Conservation (phyloP, 1,139 yeast species). For the Candida tunisiensis region DNA sequence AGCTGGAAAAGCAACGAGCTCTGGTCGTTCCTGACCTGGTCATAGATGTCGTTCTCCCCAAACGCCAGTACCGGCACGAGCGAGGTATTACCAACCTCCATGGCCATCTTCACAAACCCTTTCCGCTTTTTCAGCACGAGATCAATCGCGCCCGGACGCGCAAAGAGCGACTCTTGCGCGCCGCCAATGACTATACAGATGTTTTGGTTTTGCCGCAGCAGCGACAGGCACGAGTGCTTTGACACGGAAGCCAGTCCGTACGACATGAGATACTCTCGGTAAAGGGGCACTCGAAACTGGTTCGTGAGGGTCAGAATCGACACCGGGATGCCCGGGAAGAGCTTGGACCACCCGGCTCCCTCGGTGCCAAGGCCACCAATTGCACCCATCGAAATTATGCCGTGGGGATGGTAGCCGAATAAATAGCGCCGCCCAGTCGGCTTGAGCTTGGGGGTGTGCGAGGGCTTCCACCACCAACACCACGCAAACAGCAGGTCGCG, state of each 20-base stretch:
- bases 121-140: slow-evolving; percentile 63
- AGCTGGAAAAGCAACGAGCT: slow-evolving; percentile 35
- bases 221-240: slow-evolving; percentile 47
- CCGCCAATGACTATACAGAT: slow-evolving; percentile 91
- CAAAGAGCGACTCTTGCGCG: slow-evolving; percentile 74
- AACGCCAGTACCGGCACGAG: slow-evolving; percentile 84
- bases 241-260: slow-evolving; percentile 82
- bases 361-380: slow-evolving; percentile 79
- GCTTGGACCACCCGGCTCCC: slow-evolving; percentile 45
- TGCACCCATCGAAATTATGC: slow-evolving; percentile 86
- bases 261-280: slow-evolving; percentile 69
- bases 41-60: slow-evolving; percentile 72
- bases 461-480: slow-evolving; percentile 4
- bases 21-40: slow-evolving; percentile 38
- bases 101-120: slow-evolving; percentile 80
- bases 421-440: slow-evolving; percentile 36
- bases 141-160: slow-evolving; percentile 41
- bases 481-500: slow-evolving; percentile 1
- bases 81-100: slow-evolving; percentile 59
- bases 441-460: slow-evolving; percentile 33
- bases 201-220: slow-evolving; percentile 45
- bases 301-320: slow-evolving; percentile 69
- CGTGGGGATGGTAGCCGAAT: slow-evolving; percentile 95
- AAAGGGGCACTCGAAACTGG: slow-evolving; percentile 77
- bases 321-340: slow-evolving; percentile 71